Conservation (phyloP, 768 basidiomycete genomes). For the Antrodiella citrinella region DNA sequence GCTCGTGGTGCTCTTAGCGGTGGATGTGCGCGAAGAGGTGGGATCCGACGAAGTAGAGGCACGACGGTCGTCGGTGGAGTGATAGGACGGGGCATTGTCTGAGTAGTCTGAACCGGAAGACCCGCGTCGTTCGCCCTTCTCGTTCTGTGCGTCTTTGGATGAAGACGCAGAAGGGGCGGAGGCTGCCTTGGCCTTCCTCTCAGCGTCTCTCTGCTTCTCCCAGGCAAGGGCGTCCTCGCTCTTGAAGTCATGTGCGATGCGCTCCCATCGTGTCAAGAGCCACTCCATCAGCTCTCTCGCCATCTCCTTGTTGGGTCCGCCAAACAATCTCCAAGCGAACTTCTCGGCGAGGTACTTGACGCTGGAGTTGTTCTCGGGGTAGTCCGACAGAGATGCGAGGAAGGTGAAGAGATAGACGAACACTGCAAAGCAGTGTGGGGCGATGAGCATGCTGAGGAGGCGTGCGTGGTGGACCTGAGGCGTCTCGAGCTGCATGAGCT, state of each 20-base stretch:
- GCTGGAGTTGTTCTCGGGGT: neutral
- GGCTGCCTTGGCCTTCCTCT: neutral
- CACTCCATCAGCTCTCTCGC: neutral
- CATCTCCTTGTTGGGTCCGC: neutral
- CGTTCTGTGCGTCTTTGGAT: neutral
- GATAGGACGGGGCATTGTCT: no score
- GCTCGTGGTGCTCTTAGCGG: no score
- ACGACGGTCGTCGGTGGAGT: no score
- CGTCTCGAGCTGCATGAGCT: no score
- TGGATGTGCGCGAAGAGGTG: no score
- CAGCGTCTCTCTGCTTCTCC: neutral
- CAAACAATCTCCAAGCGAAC: neutral
- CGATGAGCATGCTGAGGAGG: neutral
- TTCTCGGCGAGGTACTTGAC: neutral
- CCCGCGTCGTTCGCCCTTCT: neutral
- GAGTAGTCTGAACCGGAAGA: neutral
- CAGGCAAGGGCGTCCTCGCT: neutral
- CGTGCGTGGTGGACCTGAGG: neutral
- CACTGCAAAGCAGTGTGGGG: neutral
- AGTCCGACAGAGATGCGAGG: neutral
- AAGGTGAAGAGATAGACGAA: neutral
- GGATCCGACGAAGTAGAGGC: no score
- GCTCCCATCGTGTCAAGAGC: neutral
- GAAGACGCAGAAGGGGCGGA: neutral
- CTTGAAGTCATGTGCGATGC: neutral